Conservation (phyloP, 192 early-diverging fungal species). For the Entomortierella lignicola region DNA sequence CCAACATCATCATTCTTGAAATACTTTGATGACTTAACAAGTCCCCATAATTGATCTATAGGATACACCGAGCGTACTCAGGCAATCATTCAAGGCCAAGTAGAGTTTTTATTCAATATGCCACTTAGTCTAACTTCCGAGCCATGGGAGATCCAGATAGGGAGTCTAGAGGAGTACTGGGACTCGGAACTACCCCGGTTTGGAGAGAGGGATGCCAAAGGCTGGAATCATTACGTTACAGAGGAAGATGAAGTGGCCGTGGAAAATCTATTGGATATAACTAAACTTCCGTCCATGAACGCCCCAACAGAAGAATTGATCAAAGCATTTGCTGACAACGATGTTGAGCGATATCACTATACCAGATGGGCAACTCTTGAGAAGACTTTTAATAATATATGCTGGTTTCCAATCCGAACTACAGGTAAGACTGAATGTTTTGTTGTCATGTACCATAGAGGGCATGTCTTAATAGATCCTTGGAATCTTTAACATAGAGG, state of each 20-base stretch:
- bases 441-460: no score
- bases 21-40: background rate
- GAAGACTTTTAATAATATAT: constrained; percentile 15
- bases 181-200: constrained; percentile 65
- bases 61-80: constrained; percentile 65
- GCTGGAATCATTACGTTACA: constrained; percentile 60
- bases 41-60: constrained; percentile 6
- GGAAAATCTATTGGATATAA: constrained; percentile 25
- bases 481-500: constrained; percentile 15
- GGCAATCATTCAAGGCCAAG: constrained; percentile 59
- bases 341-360: constrained; percentile 32
- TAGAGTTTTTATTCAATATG: constrained; percentile 63
- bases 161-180: constrained; percentile 62
- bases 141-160: constrained; percentile 51
- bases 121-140: constrained; percentile 37
- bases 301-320: constrained; percentile 19
- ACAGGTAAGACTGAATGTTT: constrained; percentile 25
- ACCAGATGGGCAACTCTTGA: constrained; percentile 49
- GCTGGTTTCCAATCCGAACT: constrained; percentile 49
- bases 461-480: no score
- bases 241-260: constrained; percentile 36
- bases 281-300: constrained; percentile 1
- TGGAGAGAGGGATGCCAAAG: constrained; percentile 64
- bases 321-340: constrained; percentile 29
- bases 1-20: no score